Conservation (phyloP, 2,329 filamentous ascomycete genomes). For the Neocatenulostroma microsporum region DNA sequence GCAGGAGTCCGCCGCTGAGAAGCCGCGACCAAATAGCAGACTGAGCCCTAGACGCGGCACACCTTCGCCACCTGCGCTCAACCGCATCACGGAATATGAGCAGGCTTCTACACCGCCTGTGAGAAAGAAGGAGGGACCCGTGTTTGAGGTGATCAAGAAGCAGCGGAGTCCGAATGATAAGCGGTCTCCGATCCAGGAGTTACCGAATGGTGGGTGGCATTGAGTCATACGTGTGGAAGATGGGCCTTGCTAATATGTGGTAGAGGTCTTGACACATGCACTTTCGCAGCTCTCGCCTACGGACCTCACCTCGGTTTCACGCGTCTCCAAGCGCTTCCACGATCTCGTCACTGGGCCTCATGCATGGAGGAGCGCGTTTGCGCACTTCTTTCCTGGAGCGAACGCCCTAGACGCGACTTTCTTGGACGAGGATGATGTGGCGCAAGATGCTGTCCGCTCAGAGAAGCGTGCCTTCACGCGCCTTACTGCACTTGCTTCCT, state of each 20-base stretch:
- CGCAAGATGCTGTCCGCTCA: conserved; percentile 53
- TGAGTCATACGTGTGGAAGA: conserved; percentile 2
- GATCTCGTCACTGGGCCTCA: conserved; percentile 80
- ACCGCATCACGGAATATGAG: conserved; percentile 51
- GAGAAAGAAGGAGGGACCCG: conserved; percentile 37
- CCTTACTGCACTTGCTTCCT: conserved; percentile 76
- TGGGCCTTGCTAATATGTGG: conserved; percentile 12
- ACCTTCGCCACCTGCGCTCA: conserved; percentile 35
- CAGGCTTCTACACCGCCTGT: conserved; percentile 32
- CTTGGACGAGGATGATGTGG: conserved; percentile 36
- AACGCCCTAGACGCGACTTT: conserved; percentile 43
- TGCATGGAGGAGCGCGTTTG: conserved; percentile 88
- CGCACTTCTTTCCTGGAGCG: conserved; percentile 78
- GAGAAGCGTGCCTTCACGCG: conserved; percentile 75
- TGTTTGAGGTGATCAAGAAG: conserved; percentile 48
- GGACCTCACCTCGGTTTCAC: conserved; percentile 70
- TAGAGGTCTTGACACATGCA: conserved; percentile 88
- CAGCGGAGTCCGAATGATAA: conserved; percentile 37
- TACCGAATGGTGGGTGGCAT: conserved; percentile 68
- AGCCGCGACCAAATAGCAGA: conserved; percentile 14
- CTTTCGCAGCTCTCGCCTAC: conserved; percentile 82
- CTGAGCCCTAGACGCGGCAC: conserved; percentile 18
- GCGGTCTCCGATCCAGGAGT: conserved; percentile 46
- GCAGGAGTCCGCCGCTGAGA: conserved; percentile 13
- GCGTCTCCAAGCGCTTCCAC: conserved; percentile 84